phyloP scores from a whole-genome alignment of 1,284 basidiomycete genomes.

The Exobasidium rhododendri region DNA sequence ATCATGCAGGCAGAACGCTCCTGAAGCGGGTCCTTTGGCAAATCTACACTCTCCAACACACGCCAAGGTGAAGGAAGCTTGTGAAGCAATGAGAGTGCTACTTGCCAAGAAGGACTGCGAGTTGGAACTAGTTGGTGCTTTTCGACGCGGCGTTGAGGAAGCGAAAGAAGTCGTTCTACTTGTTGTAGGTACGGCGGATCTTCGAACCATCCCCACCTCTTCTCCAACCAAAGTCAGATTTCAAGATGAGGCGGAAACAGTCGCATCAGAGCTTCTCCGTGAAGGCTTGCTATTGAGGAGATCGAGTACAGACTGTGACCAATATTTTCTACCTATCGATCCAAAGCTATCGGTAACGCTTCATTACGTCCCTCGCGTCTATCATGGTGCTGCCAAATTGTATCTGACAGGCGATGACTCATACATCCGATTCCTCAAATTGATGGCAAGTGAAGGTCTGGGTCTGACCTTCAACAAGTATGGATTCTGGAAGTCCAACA shows the following conservation, averaged over 20 bases:
- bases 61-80: background rate
- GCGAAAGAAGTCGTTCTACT: background rate
- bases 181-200: background rate
- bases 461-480: slow-evolving; percentile 8
- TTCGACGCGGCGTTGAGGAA: background rate
- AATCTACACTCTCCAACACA: background rate
- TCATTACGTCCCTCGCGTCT: background rate
- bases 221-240: background rate
- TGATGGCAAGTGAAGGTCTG: background rate
- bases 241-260: background rate
- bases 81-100: background rate
- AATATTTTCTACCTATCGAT: too few species aligned
- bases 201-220: background rate
- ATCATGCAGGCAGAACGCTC: background rate
- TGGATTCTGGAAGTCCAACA: background rate
- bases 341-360: too few species aligned
- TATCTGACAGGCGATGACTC: slow-evolving; percentile 1
- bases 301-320: too few species aligned
- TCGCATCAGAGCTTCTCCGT: too few species aligned
- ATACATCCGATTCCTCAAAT: background rate
- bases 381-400: background rate
- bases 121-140: background rate
- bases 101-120: background rate
- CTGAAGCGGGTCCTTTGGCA: background rate
- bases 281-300: too few species aligned